Conservation (phyloP, 805 yeast genomes). For the Wickerhamiella dianesei region DNA sequence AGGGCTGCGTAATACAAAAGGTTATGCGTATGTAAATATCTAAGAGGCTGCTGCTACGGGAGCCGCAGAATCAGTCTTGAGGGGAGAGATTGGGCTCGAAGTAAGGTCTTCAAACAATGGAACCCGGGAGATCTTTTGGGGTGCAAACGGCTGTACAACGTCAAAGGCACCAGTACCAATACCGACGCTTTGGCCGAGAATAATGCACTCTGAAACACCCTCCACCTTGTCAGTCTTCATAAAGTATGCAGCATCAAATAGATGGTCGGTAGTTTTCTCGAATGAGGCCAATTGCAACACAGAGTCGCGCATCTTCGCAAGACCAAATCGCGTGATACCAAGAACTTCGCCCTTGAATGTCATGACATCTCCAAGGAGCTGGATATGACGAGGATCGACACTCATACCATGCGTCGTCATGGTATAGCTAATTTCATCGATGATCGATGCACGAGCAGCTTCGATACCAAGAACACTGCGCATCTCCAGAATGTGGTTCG, state of each 20-base stretch:
- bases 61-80: neutral
- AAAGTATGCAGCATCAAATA: slow-evolving; percentile 95
- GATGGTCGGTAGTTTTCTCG: slow-evolving; percentile 96
- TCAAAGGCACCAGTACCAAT: slow-evolving; percentile 97
- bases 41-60: neutral
- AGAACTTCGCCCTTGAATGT: slow-evolving; percentile 96
- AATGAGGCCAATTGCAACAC: slow-evolving; percentile 93
- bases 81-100: neutral
- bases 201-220: slow-evolving; percentile 96
- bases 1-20: neutral
- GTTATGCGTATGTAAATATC: neutral
- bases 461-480: slow-evolving; percentile 87
- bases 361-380: slow-evolving; percentile 95
- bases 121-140: slow-evolving; percentile 9
- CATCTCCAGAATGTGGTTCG: slow-evolving; percentile 89
- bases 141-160: slow-evolving; percentile 31
- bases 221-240: slow-evolving; percentile 93
- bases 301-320: slow-evolving; percentile 96
- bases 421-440: slow-evolving; percentile 88
- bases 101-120: slow-evolving; percentile 16
- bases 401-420: slow-evolving; percentile 99
- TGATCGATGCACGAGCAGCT: slow-evolving; percentile 89
- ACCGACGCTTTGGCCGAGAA: slow-evolving; percentile 93
- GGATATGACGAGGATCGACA: slow-evolving; percentile 98
- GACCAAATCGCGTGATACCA: slow-evolving; percentile 95